These are phyloP conservation scores for Suillus subaureus DNA, from an alignment of 768 basidiomycete genomes.

Conservation along the genomic window DNA sequence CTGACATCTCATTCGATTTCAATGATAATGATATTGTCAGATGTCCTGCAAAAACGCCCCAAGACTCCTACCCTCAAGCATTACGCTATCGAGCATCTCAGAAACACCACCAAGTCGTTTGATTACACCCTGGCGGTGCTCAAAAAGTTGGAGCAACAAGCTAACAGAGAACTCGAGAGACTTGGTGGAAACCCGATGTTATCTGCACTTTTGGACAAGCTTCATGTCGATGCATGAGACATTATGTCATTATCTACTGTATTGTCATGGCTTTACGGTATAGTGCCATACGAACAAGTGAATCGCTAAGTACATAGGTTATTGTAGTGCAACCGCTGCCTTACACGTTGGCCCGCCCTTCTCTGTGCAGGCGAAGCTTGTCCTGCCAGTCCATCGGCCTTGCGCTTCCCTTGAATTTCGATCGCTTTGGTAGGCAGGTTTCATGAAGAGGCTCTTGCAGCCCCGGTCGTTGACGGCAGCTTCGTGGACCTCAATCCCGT, in stretches of 20 bases:
- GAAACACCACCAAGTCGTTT: constrained; percentile 70
- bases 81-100: constrained; percentile 77
- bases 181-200: constrained; percentile 74
- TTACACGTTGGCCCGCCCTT: too few species aligned
- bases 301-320: too few species aligned
- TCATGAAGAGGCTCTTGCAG: too few species aligned
- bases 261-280: not conserved
- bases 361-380: too few species aligned
- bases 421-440: too few species aligned
- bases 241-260: not conserved
- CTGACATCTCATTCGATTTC: not conserved
- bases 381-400: too few species aligned
- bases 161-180: constrained; percentile 60
- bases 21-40: constrained; percentile 37
- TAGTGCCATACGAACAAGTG: too few species aligned
- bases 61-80: constrained; percentile 75
- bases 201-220: constrained; percentile 52
- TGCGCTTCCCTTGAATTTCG: too few species aligned
- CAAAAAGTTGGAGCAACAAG: constrained; percentile 23
- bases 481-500: too few species aligned
- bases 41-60: constrained; percentile 86
- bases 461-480: too few species aligned
- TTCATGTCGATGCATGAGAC: constrained; percentile 38
- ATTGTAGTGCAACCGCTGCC: too few species aligned
- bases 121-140: constrained; percentile 74